A percentile compares a stretch with the other conserved stretches of the same genome.
These are phyloP conservation scores for Salvia miltiorrhiza DNA, from an alignment of 257 asterid species.

Conservation along the genomic window DNA sequence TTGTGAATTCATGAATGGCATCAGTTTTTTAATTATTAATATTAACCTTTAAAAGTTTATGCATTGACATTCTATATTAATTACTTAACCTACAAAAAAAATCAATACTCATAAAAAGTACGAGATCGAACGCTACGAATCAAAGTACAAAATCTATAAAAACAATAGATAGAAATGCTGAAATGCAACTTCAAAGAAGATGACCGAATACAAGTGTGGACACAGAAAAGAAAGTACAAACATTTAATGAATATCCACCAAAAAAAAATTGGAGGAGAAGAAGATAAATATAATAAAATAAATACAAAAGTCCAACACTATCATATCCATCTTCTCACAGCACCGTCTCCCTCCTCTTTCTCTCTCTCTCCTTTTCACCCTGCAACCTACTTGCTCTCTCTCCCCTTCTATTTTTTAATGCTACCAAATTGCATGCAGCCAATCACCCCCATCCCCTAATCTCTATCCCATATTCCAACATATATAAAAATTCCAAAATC, in stretches of 20 bases:
- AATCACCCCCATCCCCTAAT: conserved; percentile 11
- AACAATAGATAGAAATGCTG: neutral
- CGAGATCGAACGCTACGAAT: neutral
- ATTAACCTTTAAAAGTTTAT: too few relatives aligned
- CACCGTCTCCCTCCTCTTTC: too few relatives aligned
- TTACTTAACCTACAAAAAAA: too few relatives aligned
- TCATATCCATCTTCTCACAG: neutral
- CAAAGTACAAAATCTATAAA: neutral
- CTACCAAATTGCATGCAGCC: conserved; percentile 17
- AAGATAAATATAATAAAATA: neutral
- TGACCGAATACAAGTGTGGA: neutral
- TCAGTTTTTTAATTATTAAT: too few relatives aligned
- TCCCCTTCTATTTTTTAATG: neutral
- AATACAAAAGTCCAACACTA: conserved; percentile 19
- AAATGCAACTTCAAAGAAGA: neutral
- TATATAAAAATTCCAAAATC: neutral
- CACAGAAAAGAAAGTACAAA: conserved; percentile 6
- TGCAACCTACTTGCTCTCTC: neutral
- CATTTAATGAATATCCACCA: conserved; percentile 5
- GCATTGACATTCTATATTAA: too few relatives aligned
- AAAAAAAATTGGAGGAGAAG: neutral
- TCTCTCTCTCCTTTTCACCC: neutral
- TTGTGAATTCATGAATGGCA: neutral
- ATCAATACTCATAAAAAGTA: neutral
- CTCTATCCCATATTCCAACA: conserved; percentile 6